phyloP scores from a whole-genome alignment of 2,329 filamentous ascomycete species.

The Hymenoscyphus occultus region DNA sequence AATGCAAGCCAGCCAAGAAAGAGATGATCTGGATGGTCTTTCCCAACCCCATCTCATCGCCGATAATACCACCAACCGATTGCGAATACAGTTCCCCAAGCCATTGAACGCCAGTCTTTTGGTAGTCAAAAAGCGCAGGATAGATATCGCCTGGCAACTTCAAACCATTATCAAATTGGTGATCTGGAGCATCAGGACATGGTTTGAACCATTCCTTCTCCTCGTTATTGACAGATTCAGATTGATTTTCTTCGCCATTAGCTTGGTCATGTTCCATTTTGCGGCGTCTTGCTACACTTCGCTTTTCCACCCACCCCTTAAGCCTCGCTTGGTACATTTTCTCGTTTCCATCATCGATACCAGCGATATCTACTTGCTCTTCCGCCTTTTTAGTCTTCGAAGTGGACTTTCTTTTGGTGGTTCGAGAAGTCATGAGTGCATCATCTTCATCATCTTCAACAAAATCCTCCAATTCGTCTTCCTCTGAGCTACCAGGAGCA shows the following conservation, averaged over 20 bases:
- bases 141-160: conserved; percentile 89
- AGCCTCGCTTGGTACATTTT: conserved; percentile 73
- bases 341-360: conserved; percentile 87
- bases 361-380: conserved; percentile 35
- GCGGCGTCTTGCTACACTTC: conserved; percentile 55
- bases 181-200: conserved; percentile 77
- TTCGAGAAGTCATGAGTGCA: conserved; percentile 39
- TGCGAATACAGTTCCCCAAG: conserved; percentile 88
- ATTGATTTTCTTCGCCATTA: conserved; percentile 43
- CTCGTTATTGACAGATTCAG: conserved; percentile 35
- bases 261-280: conserved; percentile 38
- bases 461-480: conserved; percentile 30
- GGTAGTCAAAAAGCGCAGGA: conserved; percentile 90
- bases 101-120: conserved; percentile 97
- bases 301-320: conserved; percentile 67
- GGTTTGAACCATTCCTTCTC: conserved; percentile 78
- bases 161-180: conserved; percentile 68
- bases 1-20: conserved; percentile 78
- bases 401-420: conserved; percentile 36
- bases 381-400: conserved; percentile 30
- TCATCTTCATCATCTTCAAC: conserved; percentile 37
- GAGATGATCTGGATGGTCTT: conserved; percentile 79
- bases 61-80: conserved; percentile 88
- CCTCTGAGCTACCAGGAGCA: conserved; percentile 24
- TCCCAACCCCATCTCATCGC: conserved; percentile 98